Evolutionary conservation across 2,329 filamentous ascomycete species (phyloP).

Genomic region (Aspergillus fructus): DNA sequence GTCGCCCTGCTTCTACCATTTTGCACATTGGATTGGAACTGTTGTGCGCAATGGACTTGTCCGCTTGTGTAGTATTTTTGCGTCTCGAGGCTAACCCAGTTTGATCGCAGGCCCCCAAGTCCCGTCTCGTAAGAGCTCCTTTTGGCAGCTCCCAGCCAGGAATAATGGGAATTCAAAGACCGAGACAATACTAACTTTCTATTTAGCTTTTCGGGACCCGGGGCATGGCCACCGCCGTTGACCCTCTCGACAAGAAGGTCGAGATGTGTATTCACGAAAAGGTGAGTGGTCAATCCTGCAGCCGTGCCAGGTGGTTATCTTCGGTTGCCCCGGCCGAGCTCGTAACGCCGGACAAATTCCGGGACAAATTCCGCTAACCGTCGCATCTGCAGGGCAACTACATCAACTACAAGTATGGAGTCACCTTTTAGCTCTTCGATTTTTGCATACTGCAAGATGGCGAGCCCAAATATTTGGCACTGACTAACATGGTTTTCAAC

Average conservation of each 20-base stretch:
- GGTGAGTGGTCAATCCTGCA: constrained; percentile 36
- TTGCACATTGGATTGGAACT: constrained; percentile 6
- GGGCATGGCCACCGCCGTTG: constrained; percentile 78
- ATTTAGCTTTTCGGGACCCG: constrained; percentile 64
- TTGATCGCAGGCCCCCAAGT: constrained; percentile 41
- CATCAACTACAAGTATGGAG: constrained; percentile 80
- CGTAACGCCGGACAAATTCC: constrained; percentile 12
- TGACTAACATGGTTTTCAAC: constrained; percentile 24
- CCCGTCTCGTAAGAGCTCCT: constrained; percentile 44
- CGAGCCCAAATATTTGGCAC: not conserved
- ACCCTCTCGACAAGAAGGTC: constrained; percentile 93
- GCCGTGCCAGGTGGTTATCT: constrained; percentile 3
- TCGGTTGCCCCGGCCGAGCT: constrained; percentile 24
- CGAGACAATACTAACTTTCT: constrained; percentile 24
- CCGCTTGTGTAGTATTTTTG: not conserved
- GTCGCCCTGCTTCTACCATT: constrained; percentile 24
- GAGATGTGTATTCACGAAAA: constrained; percentile 97
- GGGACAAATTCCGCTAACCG: constrained; percentile 26
- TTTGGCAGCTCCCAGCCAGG: not conserved
- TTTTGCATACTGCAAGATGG: not conserved
- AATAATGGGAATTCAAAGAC: not conserved
- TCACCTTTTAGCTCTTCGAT: not conserved
- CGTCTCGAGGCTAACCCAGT: constrained; percentile 20
- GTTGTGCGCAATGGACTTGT: constrained; percentile 9
- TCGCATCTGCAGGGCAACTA: constrained; percentile 65